These are phyloP conservation scores for Aspergillus terreus DNA, from an alignment of 2,329 filamentous ascomycete species.

Conservation along the genomic window DNA sequence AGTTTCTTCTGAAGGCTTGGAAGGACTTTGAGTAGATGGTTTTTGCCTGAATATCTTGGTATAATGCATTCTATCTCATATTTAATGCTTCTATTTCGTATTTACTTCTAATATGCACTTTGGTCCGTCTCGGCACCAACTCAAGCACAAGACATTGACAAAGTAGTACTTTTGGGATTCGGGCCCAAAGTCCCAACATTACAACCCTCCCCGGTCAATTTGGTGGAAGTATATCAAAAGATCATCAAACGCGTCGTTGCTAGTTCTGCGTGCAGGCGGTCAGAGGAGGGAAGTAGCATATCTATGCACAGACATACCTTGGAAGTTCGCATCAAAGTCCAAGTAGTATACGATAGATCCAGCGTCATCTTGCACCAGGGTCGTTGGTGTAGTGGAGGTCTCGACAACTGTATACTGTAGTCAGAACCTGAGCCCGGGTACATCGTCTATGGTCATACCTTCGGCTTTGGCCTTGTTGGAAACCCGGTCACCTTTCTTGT, in stretches of 20 bases:
- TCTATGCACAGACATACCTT: background rate
- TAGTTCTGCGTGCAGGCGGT: background rate
- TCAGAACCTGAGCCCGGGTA: background rate
- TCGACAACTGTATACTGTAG: background rate
- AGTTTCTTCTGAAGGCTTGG: conserved; percentile 18
- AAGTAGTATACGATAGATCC: background rate
- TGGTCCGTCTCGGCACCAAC: no score
- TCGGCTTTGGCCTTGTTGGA: background rate
- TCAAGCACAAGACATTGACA: no score
- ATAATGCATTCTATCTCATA: background rate
- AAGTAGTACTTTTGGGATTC: no score
- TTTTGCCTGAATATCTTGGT: no score
- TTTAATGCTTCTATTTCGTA: background rate
- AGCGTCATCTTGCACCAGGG: background rate
- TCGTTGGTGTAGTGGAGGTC: background rate
- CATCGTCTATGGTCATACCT: background rate
- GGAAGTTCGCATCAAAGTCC: background rate
- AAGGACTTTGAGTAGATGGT: background rate
- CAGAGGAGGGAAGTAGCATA: background rate
- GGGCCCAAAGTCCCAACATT: no score
- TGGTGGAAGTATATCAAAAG: background rate
- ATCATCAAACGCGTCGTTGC: background rate
- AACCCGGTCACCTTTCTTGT: background rate
- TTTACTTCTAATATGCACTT: background rate
- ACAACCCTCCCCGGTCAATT: no score